Evolutionary conservation across 768 basidiomycete genomes (phyloP).

Genomic region (Rhizopogon roseolus): DNA sequence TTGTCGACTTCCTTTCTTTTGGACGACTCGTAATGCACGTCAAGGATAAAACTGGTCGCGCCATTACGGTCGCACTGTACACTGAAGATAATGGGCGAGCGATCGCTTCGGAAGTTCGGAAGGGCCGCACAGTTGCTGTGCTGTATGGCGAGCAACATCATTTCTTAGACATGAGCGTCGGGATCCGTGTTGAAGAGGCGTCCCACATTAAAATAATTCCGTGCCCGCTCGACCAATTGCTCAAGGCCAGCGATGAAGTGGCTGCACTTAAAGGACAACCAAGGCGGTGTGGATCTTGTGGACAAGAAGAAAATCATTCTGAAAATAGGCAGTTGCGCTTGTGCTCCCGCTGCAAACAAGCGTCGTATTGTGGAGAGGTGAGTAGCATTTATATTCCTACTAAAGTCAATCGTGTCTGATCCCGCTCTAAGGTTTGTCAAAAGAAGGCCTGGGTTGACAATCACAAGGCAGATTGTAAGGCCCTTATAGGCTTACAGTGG

Average conservation of each 20-base stretch:
- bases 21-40: conserved; percentile 19
- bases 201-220: neutral
- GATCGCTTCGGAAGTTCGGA: neutral
- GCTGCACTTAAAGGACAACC: neutral
- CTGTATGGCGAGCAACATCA: conserved; percentile 5
- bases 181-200: conserved; percentile 1
- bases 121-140: conserved; percentile 5
- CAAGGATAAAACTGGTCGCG: conserved; percentile 18
- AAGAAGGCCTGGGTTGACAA: neutral
- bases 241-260: neutral
- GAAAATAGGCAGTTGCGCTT: neutral
- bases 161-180: conserved; percentile 1
- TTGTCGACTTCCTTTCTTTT: neutral
- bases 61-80: conserved; percentile 19
- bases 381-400: neutral
- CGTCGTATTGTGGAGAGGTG: neutral
- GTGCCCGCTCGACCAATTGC: neutral
- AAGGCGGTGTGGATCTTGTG: neutral
- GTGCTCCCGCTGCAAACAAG: neutral
- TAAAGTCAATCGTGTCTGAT: neutral
- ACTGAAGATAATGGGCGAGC: conserved; percentile 9
- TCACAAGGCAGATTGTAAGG: neutral
- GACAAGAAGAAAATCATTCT: neutral
- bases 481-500: neutral
- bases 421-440: neutral